Evolutionary conservation across 108 stramenopile species (phyloP).

Genomic region (Stephanodiscus minutulus): DNA sequence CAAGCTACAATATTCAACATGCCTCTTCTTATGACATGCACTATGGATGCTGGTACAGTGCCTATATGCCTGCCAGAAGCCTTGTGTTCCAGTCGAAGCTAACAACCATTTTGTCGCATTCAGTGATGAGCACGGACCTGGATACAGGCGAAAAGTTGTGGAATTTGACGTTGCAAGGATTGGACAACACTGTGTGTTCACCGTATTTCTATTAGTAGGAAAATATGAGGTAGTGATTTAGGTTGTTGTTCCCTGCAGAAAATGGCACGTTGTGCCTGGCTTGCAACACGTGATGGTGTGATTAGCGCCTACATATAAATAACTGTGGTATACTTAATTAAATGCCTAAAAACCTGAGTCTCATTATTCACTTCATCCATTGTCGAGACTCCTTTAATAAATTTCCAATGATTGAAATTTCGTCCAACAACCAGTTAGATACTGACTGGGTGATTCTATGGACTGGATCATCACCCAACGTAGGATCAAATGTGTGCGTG

Average conservation of each 20-base stretch:
- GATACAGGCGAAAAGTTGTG: slow-evolving; percentile 24
- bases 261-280: background rate
- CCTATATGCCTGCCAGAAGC: slow-evolving; percentile 42
- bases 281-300: too few species aligned
- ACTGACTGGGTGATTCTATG: slow-evolving; percentile 42
- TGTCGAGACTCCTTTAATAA: slow-evolving; percentile 4
- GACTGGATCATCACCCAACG: slow-evolving; percentile 30
- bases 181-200: slow-evolving; percentile 29
- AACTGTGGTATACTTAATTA: too few species aligned
- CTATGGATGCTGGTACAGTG: slow-evolving; percentile 46
- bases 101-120: slow-evolving; percentile 43
- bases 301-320: too few species aligned
- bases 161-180: slow-evolving; percentile 38
- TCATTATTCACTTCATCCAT: background rate
- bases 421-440: slow-evolving; percentile 51
- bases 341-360: too few species aligned
- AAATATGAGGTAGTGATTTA: background rate
- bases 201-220: slow-evolving; percentile 23
- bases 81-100: slow-evolving; percentile 42
- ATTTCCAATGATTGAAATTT: slow-evolving; percentile 20
- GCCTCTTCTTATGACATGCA: slow-evolving; percentile 35
- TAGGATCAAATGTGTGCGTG: slow-evolving; percentile 48
- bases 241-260: background rate
- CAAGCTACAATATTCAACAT: slow-evolving; percentile 41
- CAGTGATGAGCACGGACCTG: slow-evolving; percentile 44